Percentiles rank a stretch among this genome's conserved stretches.
Conservation (phyloP, 441 rosid species). For the Erodium moschatum region DNA sequence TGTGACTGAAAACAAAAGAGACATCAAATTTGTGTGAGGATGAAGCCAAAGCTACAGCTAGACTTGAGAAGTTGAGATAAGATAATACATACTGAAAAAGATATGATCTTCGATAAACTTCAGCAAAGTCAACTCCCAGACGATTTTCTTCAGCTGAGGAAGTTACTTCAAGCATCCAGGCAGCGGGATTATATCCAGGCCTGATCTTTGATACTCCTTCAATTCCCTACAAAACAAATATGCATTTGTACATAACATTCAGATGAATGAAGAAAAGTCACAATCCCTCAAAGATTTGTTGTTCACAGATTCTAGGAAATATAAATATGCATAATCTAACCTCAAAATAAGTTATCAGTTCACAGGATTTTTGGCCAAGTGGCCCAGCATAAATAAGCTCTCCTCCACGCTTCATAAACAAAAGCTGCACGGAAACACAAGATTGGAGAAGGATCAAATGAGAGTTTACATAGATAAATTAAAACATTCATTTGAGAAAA, state of each 20-base stretch:
- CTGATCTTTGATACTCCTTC: constrained; percentile 54
- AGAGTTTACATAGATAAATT: neutral
- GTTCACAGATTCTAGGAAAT: neutral
- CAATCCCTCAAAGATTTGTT: no score
- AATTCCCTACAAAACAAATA: constrained; percentile 31
- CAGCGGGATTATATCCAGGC: constrained; percentile 77
- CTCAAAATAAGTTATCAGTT: constrained; percentile 60
- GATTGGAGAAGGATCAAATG: neutral
- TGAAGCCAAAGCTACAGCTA: neutral
- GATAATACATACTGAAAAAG: constrained; percentile 38
- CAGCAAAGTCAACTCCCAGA: constrained; percentile 51
- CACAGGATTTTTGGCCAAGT: constrained; percentile 51
- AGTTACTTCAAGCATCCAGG: constrained; percentile 83
- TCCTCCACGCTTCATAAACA: constrained; percentile 70
- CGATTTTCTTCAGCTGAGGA: constrained; percentile 44
- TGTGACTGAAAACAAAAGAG: constrained; percentile 40
- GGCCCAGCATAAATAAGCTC: constrained; percentile 75
- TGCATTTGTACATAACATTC: neutral
- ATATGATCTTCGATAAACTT: constrained; percentile 50
- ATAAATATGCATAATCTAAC: constrained; percentile 23
- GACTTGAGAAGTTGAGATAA: no score
- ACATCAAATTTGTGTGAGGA: neutral
- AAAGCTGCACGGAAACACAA: constrained; percentile 34
- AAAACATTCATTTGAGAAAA: neutral
- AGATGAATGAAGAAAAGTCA: neutral